phyloP scores from a whole-genome alignment of 1,139 yeast species.

The Blastobotrys apis region DNA sequence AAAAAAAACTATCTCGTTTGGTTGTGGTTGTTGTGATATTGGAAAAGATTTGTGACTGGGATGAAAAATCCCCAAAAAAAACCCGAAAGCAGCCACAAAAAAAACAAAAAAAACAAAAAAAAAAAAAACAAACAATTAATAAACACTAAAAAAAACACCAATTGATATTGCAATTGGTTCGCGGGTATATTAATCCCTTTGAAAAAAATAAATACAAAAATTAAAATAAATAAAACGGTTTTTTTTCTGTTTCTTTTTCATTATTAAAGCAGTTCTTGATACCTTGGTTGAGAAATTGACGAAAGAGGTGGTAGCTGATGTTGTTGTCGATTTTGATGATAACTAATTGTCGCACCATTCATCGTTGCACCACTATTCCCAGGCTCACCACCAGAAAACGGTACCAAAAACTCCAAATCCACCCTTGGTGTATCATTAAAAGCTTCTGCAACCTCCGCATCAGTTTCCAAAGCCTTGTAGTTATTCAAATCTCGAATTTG shows the following conservation, averaged over 20 bases:
- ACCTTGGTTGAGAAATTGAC: not conserved
- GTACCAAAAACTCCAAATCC: slow-evolving; percentile 3
- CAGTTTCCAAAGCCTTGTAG: slow-evolving; percentile 26
- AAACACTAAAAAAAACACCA: not conserved
- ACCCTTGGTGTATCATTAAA: slow-evolving; percentile 20
- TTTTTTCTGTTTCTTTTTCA: no score
- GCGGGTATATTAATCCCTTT: no score
- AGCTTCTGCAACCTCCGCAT: slow-evolving; percentile 34
- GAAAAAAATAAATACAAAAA: not conserved
- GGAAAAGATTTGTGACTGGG: no score
- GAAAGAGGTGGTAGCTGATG: slow-evolving; percentile 3
- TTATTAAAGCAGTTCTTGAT: slow-evolving; percentile 10
- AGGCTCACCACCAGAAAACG: not conserved
- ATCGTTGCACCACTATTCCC: not conserved
- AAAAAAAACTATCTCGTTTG: no score
- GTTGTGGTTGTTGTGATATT: no score
- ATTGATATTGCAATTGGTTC: no score
- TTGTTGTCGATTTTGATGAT: not conserved
- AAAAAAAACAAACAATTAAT: not conserved
- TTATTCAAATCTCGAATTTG: slow-evolving; percentile 30
- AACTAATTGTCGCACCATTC: not conserved
- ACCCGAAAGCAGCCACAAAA: not conserved
- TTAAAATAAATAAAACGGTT: no score
- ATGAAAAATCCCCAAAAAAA: no score
- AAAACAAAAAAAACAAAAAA: not conserved